These are phyloP conservation scores for Nicotiana tabacum DNA, from an alignment of 257 asterid genomes.

Conservation along the genomic window DNA sequence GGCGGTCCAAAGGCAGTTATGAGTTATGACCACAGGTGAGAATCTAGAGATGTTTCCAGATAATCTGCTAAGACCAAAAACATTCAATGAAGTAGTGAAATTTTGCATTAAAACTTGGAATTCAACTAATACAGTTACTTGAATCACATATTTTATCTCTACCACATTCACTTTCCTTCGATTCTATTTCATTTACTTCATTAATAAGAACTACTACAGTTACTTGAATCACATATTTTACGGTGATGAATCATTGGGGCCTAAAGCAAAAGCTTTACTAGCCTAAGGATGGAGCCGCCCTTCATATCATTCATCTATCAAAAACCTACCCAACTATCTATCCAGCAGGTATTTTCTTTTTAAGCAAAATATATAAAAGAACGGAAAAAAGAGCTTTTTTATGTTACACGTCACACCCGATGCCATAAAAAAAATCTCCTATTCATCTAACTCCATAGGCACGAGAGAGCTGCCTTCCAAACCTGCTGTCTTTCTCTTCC, in stretches of 20 bases:
- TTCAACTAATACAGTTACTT: too few relatives aligned
- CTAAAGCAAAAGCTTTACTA: too few relatives aligned
- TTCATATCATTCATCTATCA: not conserved
- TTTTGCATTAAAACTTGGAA: too few relatives aligned
- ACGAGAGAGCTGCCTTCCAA: not conserved
- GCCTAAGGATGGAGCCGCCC: too few relatives aligned
- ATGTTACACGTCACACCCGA: not conserved
- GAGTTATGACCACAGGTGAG: not conserved
- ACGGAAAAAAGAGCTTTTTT: not conserved
- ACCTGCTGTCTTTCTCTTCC: not conserved
- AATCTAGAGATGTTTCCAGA: not conserved
- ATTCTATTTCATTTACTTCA: too few relatives aligned
- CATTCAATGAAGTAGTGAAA: not conserved
- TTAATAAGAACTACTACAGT: too few relatives aligned
- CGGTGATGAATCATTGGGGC: too few relatives aligned
- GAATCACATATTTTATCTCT: too few relatives aligned
- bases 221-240: too few relatives aligned
- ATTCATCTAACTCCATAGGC: not conserved
- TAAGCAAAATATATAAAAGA: not conserved
- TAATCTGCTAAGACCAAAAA: not conserved
- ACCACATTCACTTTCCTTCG: too few relatives aligned
- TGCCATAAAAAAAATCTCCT: not conserved
- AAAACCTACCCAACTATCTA: not conserved
- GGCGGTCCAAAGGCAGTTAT: too few relatives aligned
- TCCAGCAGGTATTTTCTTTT: not conserved